Evolutionary conservation across 1,139 yeast genomes (phyloP), one percentile per base, ranked within the genome.

Genomic region (Hanseniaspora uvarum): DNA sequence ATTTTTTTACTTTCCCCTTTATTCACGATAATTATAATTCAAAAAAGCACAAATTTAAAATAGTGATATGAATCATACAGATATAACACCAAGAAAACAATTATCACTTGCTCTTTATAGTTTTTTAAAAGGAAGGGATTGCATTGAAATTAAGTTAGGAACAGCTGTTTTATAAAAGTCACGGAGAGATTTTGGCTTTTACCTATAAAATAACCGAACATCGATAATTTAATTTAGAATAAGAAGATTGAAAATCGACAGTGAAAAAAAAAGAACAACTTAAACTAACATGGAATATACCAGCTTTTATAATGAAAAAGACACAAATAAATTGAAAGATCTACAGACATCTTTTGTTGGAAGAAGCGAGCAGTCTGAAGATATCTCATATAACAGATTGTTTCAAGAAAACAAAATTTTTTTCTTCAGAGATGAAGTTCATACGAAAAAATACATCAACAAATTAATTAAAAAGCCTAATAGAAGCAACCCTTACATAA

Each of bases 401-500:
- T 50, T 50, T 30, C 53, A 50, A 23, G 49, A 50, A 30, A 37
- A 44, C 21, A 50, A 50, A 26, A 24, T 14, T 5, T 16, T 7
- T n/a, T 50, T 50, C 14, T 50, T 50, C 44, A 7, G 18, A 4
- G 46, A 37, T 16, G 26, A 21, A 37, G 2, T 23, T 3, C 31
- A 50, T 5, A 31, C 24, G 6, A 39, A 30, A 11, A 21, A 33
- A 18, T 36, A 26, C 23, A 46, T 50, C 11, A 36, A 28, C 45
- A 50, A 37, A 21, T 21, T 50, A 2, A 43, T 40, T 11, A 37
- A 48, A 36, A 43, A 34, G 12, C 49, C 51, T 3, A 44, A 6
- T 14, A 38, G 41, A 43, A 43, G 19, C 19, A 16, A 38, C 18
- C 49, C 46, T 21, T 54, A 45, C 49, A 48, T 51, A 21, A 62